phyloP scores from a whole-genome alignment of 2,329 filamentous ascomycete genomes.

The Alternaria sp. region DNA sequence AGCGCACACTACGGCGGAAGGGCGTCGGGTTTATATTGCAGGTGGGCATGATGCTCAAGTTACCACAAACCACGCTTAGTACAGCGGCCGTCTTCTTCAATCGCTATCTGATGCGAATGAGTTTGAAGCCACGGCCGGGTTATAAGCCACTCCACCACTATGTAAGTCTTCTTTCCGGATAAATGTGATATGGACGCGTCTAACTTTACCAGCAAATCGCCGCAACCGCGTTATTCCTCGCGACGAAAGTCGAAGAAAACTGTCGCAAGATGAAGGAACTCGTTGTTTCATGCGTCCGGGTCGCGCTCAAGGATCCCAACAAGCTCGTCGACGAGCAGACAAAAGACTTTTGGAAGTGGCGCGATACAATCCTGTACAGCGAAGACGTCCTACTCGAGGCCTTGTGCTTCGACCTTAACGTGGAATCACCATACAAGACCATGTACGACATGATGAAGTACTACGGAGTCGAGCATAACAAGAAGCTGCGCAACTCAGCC shows the following conservation, averaged over 20 bases:
- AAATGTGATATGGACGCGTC: not conserved
- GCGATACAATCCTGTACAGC: slow-evolving; percentile 88
- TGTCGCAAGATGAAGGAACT: slow-evolving; percentile 95
- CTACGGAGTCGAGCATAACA: slow-evolving; percentile 78
- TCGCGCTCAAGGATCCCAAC: slow-evolving; percentile 91
- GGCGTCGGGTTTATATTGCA: slow-evolving; percentile 97
- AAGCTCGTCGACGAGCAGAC: slow-evolving; percentile 94
- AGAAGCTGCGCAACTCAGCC: slow-evolving; percentile 79
- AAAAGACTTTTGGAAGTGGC: slow-evolving; percentile 98
- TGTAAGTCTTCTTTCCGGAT: slow-evolving; percentile 36
- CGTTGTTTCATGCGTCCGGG: slow-evolving; percentile 89
- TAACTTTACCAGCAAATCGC: slow-evolving; percentile 69
- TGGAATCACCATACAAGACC: slow-evolving; percentile 85
- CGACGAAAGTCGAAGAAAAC: slow-evolving; percentile 97
- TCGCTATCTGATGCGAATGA: slow-evolving; percentile 90
- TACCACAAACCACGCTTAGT: slow-evolving; percentile 89
- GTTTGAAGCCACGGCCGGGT: slow-evolving; percentile 73
- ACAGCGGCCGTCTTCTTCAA: slow-evolving; percentile 96
- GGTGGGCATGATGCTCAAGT: slow-evolving; percentile 87
- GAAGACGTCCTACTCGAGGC: slow-evolving; percentile 92
- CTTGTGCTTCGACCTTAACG: slow-evolving; percentile 90
- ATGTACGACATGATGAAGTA: slow-evolving; percentile 81
- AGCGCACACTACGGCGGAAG: slow-evolving; percentile 82
- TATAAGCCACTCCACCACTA: slow-evolving; percentile 84
- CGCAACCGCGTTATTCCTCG: slow-evolving; percentile 88